A percentile compares a stretch with the other conserved stretches of the same genome.
Conservation (phyloP, 257 asterid species). For the Craterostigma plantagineum region DNA sequence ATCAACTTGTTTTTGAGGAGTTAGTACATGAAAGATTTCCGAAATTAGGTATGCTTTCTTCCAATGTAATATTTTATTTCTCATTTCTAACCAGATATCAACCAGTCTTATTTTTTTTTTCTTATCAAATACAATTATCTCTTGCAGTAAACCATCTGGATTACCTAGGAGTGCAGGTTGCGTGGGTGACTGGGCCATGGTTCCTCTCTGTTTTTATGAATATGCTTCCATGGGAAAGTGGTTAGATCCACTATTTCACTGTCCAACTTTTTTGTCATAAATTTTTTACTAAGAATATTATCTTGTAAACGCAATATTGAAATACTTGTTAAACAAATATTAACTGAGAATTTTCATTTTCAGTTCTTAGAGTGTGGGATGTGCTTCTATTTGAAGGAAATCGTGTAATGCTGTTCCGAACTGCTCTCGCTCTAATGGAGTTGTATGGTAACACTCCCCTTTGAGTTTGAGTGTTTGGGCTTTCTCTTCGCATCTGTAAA, state of each 20-base stretch:
- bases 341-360: constrained; percentile 10
- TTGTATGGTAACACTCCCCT: constrained; percentile 48
- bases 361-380: constrained; percentile 98
- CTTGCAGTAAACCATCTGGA: constrained; percentile 91
- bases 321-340: constrained; percentile 8
- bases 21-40: constrained; percentile 87
- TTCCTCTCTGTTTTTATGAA: constrained; percentile 90
- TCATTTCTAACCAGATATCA: constrained; percentile 4
- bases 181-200: constrained; percentile 98
- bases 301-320: neutral
- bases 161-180: constrained; percentile 96
- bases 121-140: constrained; percentile 15
- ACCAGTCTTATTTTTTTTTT: constrained; percentile 1
- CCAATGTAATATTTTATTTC: constrained; percentile 4
- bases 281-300: no score
- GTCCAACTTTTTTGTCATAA: neutral
- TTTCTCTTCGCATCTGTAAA: neutral
- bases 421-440: constrained; percentile 84
- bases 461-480: constrained; percentile 5
- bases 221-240: constrained; percentile 99
- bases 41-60: constrained; percentile 46
- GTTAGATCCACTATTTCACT: constrained; percentile 37
- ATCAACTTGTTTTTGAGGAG: constrained; percentile 98
- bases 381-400: constrained; percentile 94
- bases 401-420: constrained; percentile 92